Percentiles rank a stretch among this genome's conserved stretches.
Conservation (phyloP, 192 early-diverging fungal genomes). For the Dissophora ornata region DNA sequence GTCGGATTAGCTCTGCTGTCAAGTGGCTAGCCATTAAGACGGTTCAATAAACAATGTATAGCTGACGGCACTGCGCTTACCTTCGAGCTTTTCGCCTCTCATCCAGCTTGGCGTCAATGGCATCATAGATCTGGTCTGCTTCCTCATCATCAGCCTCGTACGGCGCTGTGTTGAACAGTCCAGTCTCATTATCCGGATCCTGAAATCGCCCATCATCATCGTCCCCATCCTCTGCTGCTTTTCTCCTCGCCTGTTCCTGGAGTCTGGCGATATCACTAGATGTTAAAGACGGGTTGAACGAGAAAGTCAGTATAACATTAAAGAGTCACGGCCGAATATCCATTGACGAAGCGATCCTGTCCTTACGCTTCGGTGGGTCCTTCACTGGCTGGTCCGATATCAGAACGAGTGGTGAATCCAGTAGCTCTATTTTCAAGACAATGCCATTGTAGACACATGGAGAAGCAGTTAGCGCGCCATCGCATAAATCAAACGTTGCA, state of each 20-base stretch:
- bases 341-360: too few relatives aligned
- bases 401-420: constrained; percentile 97
- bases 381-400: constrained; percentile 97
- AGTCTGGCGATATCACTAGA: constrained; percentile 47
- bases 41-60: not conserved
- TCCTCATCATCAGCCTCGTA: constrained; percentile 99
- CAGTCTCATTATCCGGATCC: constrained; percentile 95
- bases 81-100: constrained; percentile 78
- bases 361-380: constrained; percentile 61
- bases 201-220: constrained; percentile 81
- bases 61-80: constrained; percentile 7
- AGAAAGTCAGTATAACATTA: not conserved
- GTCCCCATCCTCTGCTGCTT: constrained; percentile 70
- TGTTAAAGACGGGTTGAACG: too few relatives aligned
- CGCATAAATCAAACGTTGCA: too few relatives aligned
- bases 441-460: too few relatives aligned
- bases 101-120: constrained; percentile 92
- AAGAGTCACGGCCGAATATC: not conserved
- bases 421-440: constrained; percentile 82
- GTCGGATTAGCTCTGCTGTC: not conserved
- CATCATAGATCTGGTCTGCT: constrained; percentile 91
- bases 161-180: constrained; percentile 85
- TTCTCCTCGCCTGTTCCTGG: constrained; percentile 57
- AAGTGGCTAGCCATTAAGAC: not conserved
- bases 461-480: too few relatives aligned